Evolutionary conservation across 2,329 filamentous ascomycete genomes (phyloP).

Genomic region (Davidsoniella eucalypti): DNA sequence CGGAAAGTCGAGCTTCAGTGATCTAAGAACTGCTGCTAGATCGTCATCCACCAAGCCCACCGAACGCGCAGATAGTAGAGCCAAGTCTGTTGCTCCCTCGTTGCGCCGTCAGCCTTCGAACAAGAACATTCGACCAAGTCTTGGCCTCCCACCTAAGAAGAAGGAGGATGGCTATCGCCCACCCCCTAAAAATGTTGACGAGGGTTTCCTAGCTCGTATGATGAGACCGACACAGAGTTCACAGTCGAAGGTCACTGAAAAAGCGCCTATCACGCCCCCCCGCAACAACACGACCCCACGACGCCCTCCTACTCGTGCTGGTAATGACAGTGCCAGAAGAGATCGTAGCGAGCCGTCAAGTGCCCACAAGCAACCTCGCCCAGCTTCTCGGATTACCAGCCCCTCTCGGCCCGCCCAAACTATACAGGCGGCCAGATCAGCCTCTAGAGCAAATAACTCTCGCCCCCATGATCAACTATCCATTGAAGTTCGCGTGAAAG

Average conservation of each 20-base stretch:
- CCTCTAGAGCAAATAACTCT: no score
- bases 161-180: slow-evolving; percentile 27
- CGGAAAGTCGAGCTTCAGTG: slow-evolving; percentile 16
- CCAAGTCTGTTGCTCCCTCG: slow-evolving; percentile 21
- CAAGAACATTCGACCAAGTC: slow-evolving; percentile 30
- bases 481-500: no score
- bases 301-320: slow-evolving; percentile 10
- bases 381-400: slow-evolving; percentile 6
- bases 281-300: slow-evolving; percentile 20
- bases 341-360: slow-evolving; percentile 9
- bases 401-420: slow-evolving; percentile 1
- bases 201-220: slow-evolving; percentile 65
- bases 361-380: slow-evolving; percentile 3
- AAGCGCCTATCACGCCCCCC: slow-evolving; percentile 34
- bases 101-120: slow-evolving; percentile 29
- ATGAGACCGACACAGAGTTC: slow-evolving; percentile 60
- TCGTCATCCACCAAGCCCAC: slow-evolving; percentile 20
- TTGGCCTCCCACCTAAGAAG: slow-evolving; percentile 44
- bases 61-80: slow-evolving; percentile 30
- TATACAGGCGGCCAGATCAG: neutral
- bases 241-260: slow-evolving; percentile 50
- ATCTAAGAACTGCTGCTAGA: slow-evolving; percentile 18
- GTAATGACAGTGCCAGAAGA: neutral
- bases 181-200: slow-evolving; percentile 42
- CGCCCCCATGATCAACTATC: no score